These are phyloP conservation scores for Obba rivulosa DNA, from an alignment of 768 basidiomycete genomes.

Conservation along the genomic window DNA sequence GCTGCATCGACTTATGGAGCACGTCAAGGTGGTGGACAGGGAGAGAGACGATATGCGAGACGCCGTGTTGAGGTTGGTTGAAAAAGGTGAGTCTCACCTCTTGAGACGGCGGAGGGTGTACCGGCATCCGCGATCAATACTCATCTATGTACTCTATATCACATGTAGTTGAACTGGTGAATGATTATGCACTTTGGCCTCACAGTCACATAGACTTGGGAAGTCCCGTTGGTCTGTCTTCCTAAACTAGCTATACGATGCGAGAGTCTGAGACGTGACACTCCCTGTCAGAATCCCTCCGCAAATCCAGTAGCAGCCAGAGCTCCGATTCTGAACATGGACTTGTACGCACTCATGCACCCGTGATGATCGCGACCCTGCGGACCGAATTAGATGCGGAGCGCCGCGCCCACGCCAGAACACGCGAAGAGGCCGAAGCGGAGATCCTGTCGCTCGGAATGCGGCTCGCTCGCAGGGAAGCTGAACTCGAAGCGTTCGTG, in stretches of 20 bases:
- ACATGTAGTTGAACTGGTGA: conserved; percentile 37
- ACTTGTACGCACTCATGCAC: conserved; percentile 33
- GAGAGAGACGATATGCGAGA: conserved; percentile 53
- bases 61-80: conserved; percentile 45
- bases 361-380: conserved; percentile 34
- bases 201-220: conserved; percentile 38
- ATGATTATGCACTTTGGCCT: conserved; percentile 42
- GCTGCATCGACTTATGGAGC: conserved; percentile 29
- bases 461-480: conserved; percentile 51
- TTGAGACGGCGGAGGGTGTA: background rate
- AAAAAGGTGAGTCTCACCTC: conserved; percentile 45
- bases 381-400: conserved; percentile 41
- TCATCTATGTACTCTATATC: background rate
- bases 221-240: conserved; percentile 37
- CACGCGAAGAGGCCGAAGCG: conserved; percentile 32
- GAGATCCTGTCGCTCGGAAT: conserved; percentile 44
- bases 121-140: conserved; percentile 2
- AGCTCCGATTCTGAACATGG: conserved; percentile 18
- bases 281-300: background rate
- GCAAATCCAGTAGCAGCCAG: background rate
- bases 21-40: conserved; percentile 31
- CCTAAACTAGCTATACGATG: background rate
- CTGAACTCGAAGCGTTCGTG: conserved; percentile 40
- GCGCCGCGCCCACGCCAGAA: conserved; percentile 36
- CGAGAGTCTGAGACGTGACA: background rate